Evolutionary conservation across 1,284 basidiomycete species (phyloP), one percentile per base, ranked within the genome.

Genomic region (Ceratobasidium sp.): DNA sequence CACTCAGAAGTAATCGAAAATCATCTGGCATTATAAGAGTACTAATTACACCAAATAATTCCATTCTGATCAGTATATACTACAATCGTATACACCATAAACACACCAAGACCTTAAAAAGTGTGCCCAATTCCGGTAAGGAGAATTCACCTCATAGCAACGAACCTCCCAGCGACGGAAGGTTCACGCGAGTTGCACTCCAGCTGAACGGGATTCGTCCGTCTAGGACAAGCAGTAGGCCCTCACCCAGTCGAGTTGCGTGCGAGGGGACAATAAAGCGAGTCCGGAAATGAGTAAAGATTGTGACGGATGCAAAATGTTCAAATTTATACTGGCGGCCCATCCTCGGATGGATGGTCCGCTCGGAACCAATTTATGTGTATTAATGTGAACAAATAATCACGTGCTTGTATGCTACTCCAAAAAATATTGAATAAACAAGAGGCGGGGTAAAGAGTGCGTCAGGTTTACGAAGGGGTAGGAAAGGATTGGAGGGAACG

Each of bases 221-320:
- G 57, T 86, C 85, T 86, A 65, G 84, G 84, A 85, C 85, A 79
- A 81, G 84, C 85, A 82, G 85, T 86, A 86, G 85, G 82, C 85
- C 85, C 85, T 85, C 86, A 82, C 85, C 81, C 75, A 81, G 79
- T 81, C 78, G 69, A 75, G 41, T 15, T 54, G 75, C 74, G 80
- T 82, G 80, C 82, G 83, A 82, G 86, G 82, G 86, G 85, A 87
- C 85, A 87, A 86, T 86, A 86, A 83, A 85, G 85, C 85, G 79
- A 81, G 84, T 83, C 84, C 84, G 79, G 79, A 83, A 85, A 86
- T 85, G 84, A 85, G 85, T 86, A 78, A 75, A 56, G 76, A 57
- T 59, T 59, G 50, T 27, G 31, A 5, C 44, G 41, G 45, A 60
- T 6, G 36, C 36, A 33, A 44, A 60, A n/a, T 24, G 17, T 19